These are phyloP conservation scores for Apiotrichum gamsii DNA, from an alignment of 1,284 basidiomycete genomes.

Conservation along the genomic window DNA sequence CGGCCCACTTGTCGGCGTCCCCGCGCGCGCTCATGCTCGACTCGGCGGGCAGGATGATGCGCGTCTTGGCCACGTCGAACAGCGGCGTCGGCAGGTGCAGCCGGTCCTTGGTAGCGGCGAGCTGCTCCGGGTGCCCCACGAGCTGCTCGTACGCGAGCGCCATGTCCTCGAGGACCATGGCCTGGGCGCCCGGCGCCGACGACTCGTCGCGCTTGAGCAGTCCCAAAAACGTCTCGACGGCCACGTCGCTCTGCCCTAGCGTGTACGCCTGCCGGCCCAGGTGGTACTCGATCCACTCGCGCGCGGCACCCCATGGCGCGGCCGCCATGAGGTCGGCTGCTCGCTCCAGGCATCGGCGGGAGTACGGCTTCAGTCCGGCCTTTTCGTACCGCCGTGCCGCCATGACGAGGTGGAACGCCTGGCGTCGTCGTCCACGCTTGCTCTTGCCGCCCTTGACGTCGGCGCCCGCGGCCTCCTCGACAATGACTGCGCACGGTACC, in stretches of 20 bases:
- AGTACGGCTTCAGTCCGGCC: conserved; percentile 51
- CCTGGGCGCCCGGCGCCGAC: conserved; percentile 35
- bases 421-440: conserved; percentile 38
- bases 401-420: conserved; percentile 50
- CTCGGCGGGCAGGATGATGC: conserved; percentile 23
- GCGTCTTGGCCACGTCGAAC: conserved; percentile 33
- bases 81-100: conserved; percentile 36
- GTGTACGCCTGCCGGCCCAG: conserved; percentile 53
- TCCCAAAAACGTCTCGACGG: conserved; percentile 49
- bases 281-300: conserved; percentile 50
- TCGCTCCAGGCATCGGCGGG: conserved; percentile 45
- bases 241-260: conserved; percentile 48
- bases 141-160: conserved; percentile 49
- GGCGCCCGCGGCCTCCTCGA: conserved; percentile 52
- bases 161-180: conserved; percentile 49
- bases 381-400: conserved; percentile 52
- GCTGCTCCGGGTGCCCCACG: conserved; percentile 27
- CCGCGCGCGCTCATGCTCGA: conserved; percentile 10
- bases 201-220: conserved; percentile 42
- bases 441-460: conserved; percentile 42
- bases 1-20: conserved; percentile 16
- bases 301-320: conserved; percentile 48
- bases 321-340: conserved; percentile 41
- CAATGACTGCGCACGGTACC: conserved; percentile 50
- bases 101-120: conserved; percentile 22